Evolutionary conservation across 306 rosid genomes (phyloP), one percentile per base, ranked within the genome.

Genomic region (Fagus sylvatica): DNA sequence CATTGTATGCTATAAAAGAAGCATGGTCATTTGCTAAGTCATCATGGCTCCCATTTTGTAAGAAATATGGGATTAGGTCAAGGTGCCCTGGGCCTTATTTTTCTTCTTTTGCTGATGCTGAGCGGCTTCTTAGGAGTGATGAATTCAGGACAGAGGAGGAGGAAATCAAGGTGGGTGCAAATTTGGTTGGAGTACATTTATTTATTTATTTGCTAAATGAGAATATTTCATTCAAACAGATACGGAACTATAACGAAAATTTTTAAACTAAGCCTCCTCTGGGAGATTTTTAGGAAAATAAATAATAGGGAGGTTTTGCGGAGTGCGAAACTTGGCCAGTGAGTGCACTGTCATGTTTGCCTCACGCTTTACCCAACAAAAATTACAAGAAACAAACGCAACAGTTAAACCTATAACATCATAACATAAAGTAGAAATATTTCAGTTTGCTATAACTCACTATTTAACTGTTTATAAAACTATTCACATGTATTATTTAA

Each of bases 1-100:
- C 89, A 0, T 55, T 61, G 1, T 80, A 74, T 40, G 87, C 74
- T 0, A 46, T 85, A 0, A 71, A 28, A 46, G 85, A 84, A 73
- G 89, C 89, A 2, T 55, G 48, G 67, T n/a, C 61, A 5, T 87
- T 87, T 70, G 83, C 91, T 0, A 82, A 74, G 32, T n/a, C n/a
- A n/a, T 36, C 28, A 0, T 85, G 91, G 91, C 46, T 85, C 5
- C 91, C 89, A 3, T 84, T 82, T 11, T 87, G 91, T 33, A 87
- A 28, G n/a, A 84, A 75, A 28, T 75, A 79, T 77, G 82, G 76
- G 4, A 61, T 87, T 4, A 81, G 67, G 39, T 76, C 78, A 5
- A 82, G 82, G 54, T 77, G 87, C 13, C 91, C 87, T 0, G 78
- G 55, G 48, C 87, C 80, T 16, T 82, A 74, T 74, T 87, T 87